Percentiles rank a stretch among this genome's conserved stretches.
These are phyloP conservation scores for Nissolia schottii DNA, from an alignment of 306 rosid species.

Conservation along the genomic window DNA sequence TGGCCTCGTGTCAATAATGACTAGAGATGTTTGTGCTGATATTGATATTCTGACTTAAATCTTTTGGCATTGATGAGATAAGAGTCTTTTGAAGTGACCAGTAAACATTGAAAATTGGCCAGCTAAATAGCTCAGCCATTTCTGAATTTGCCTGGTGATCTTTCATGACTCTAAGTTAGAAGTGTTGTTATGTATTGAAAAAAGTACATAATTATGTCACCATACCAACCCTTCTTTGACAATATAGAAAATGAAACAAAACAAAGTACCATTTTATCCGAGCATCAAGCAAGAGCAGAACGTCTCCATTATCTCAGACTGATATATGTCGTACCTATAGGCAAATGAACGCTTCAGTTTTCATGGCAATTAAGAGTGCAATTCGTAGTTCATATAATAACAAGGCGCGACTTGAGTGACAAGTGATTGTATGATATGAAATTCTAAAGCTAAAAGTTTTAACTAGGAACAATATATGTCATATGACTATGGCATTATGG, in stretches of 20 bases:
- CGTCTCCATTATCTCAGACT: not conserved
- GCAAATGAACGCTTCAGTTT: constrained; percentile 8
- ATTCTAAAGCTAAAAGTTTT: no score
- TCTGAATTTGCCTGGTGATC: not conserved
- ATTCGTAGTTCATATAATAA: not conserved
- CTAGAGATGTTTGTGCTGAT: constrained; percentile 35
- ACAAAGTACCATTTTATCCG: not conserved
- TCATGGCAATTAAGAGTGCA: not conserved
- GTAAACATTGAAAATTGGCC: not conserved
- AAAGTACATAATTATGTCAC: no score
- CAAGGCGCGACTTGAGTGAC: no score
- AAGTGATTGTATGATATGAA: no score
- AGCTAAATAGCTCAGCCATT: not conserved
- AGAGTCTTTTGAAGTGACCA: not conserved
- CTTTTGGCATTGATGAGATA: constrained; percentile 2
- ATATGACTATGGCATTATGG: no score
- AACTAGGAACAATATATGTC: no score
- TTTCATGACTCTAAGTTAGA: not conserved
- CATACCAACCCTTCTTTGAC: not conserved
- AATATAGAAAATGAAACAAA: not conserved
- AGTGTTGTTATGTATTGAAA: not conserved
- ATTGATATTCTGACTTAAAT: constrained; percentile 30
- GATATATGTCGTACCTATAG: not conserved
- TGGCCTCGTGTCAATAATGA: constrained; percentile 50
- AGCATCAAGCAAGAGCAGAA: not conserved